Percentiles rank a stretch among this genome's conserved stretches.
phyloP scores from a whole-genome alignment of 2,329 filamentous ascomycete genomes.

The Pseudogymnoascus sp. region DNA sequence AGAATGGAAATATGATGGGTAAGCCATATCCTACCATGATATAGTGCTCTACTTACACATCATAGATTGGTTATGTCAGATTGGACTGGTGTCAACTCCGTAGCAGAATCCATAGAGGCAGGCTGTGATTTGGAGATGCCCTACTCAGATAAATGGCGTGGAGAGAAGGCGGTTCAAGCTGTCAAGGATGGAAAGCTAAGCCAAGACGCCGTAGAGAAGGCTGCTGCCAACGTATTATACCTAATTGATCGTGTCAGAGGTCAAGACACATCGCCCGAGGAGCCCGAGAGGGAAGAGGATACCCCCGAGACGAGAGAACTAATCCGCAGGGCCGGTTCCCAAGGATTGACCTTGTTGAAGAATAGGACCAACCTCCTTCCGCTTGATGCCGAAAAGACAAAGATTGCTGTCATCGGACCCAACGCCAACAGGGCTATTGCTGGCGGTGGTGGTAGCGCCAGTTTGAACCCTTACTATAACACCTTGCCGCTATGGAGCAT shows the following conservation, averaged over 20 bases:
- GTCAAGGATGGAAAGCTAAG: constrained; percentile 40
- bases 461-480: constrained; percentile 60
- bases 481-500: constrained; percentile 58
- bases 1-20: constrained; percentile 56
- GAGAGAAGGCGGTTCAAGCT: constrained; percentile 48
- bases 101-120: constrained; percentile 44
- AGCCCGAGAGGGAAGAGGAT: constrained; percentile 48
- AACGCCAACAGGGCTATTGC: constrained; percentile 60
- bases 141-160: constrained; percentile 44
- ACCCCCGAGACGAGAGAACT: constrained; percentile 48
- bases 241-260: constrained; percentile 54
- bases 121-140: constrained; percentile 53
- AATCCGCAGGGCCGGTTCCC: constrained; percentile 51
- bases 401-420: constrained; percentile 57
- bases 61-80: constrained; percentile 47
- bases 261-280: constrained; percentile 46
- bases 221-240: constrained; percentile 51
- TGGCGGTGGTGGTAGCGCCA: constrained; percentile 60
- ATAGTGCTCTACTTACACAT: not conserved
- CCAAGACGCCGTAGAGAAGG: constrained; percentile 42
- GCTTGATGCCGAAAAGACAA: constrained; percentile 44
- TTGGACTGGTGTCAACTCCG: constrained; percentile 50
- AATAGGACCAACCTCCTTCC: constrained; percentile 52
- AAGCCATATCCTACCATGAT: constrained; percentile 17
- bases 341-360: constrained; percentile 56